Base-by-base conservation (phyloP, 225 moss, liverwort and hornwort genomes). In the Physcomitrium patens region DNA sequence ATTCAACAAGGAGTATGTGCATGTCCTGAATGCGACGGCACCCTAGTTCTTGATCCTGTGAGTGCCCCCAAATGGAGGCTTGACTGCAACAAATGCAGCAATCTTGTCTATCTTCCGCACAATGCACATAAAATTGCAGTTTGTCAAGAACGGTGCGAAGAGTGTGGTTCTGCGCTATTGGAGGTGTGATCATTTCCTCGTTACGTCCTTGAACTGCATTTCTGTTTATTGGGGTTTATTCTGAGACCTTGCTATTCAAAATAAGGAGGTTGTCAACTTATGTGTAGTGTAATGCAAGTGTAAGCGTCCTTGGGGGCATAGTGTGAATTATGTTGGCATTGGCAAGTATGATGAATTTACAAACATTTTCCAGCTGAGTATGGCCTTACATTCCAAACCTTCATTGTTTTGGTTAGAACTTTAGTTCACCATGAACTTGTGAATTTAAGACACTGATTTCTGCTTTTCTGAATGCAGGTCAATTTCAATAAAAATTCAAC, bases 1-100 rank as follows among this genome's bases (percentile, higher is more conserved):
- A 84, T 91, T 26, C 94, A 93, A 75, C 93, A 91, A 81, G 97
- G 97, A 51, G 94, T 97, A 18, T 94, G 94, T 74, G 94, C 97
- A n/a, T 97, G 97, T 72, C 93, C 94, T 10, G 97, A 97, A 82
- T 97, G 97, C 78, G 94, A 97, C 45, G 97, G 97, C 67, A 95
- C 94, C 45, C 79, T 97, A 51, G 92, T 97, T 43, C 97, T 97
- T 23, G 97, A 97, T 77, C 94, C 94, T 18, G 93, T 97, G 48
- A 97, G 97, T 86, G 94, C 93, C 65, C 97, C 97, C 8, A 97
- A 97, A 77, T 97, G 97, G 97, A 92, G 97, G 65, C 93, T 97
- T 63, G 94, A 97, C 82, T 97, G 97, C 76, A 97, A 97, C 74
- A 97, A 93, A 67, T 97, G 97, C 65, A 94, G 78, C 76, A 94